Evolutionary conservation across 805 yeast genomes (phyloP).

Genomic region (Clavispora fructus): DNA sequence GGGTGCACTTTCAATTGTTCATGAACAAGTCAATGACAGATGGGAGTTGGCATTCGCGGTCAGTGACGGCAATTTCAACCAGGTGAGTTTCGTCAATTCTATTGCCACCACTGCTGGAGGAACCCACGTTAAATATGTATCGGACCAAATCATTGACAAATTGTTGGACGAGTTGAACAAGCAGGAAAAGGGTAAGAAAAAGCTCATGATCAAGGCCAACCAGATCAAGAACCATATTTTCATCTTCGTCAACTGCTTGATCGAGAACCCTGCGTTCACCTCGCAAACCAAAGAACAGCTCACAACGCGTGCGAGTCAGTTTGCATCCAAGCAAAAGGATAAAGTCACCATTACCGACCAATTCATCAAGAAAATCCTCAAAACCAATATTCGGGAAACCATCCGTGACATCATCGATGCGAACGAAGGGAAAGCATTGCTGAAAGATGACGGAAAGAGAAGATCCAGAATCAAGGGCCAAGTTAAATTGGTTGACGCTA

Average conservation of each 20-base stretch:
- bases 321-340: constrained; percentile 64
- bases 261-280: constrained; percentile 95
- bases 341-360: constrained; percentile 68
- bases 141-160: constrained; percentile 80
- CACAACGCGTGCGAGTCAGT: constrained; percentile 82
- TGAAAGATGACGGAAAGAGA: constrained; percentile 82
- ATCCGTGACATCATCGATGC: constrained; percentile 79
- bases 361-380: constrained; percentile 62
- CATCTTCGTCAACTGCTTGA: constrained; percentile 81
- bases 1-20: constrained; percentile 50
- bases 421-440: constrained; percentile 82
- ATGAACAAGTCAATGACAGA: constrained; percentile 75
- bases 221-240: constrained; percentile 91
- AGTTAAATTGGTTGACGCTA: constrained; percentile 90
- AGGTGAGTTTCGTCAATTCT: constrained; percentile 94
- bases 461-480: constrained; percentile 83
- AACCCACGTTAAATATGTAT: constrained; percentile 81
- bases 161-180: constrained; percentile 57
- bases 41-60: constrained; percentile 97
- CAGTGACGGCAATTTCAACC: constrained; percentile 85
- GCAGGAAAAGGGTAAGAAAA: constrained; percentile 62
- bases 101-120: constrained; percentile 98
- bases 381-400: constrained; percentile 67
- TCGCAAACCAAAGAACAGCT: constrained; percentile 96
- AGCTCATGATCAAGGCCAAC: constrained; percentile 73